Base-by-base conservation (phyloP, 2,329 filamentous ascomycete species). In the Fusarium chlamydosporum region DNA sequence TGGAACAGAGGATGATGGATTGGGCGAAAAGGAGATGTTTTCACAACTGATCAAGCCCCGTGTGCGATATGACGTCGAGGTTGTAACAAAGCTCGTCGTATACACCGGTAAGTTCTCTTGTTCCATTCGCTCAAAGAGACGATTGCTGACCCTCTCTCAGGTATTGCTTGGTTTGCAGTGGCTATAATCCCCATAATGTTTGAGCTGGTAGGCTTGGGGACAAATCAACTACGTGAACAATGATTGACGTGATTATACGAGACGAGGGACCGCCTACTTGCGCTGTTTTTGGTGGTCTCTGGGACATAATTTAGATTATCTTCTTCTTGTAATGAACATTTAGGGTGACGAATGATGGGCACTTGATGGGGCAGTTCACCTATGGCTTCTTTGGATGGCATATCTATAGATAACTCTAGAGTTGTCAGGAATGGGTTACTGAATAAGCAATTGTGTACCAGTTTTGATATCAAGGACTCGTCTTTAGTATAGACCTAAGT, bases 1-100 rank as follows among this genome's bases (percentile, higher is more conserved):
- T 15, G 65, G 59, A 6, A 79, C 80, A 13, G 80, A 82, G 26
- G 82, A 86, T 43, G 85, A 86, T 43, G 85, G 87, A 71, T 73
- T 87, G 27, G 89, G 89, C 47, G 91, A 94, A 77, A 86, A 85
- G 71, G 92, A 96, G 76, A 90, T 98, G 78, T 97, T 98, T 79
- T 91, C 90, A 43, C 89, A 86, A 76, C 84, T 98, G 56, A 90
- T 94, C 67, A 93, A 91, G 80, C 94, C 96, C 48, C 89, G 96
- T 71, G 94, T 97, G 62, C 86, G 94, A 72, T 99, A 98, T 76
- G 96, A 99, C 80, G 95, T 98, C n/a, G 96, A 99, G 79, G 95
- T 99, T 38, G 92, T 99, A 37, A 98, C 96, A 7, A 98, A 97
- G 81, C 80, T 99, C 64, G 92, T 99, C 73, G 93, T 99, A 26